Base-by-base conservation (phyloP, 2,329 filamentous ascomycete species). In the Paracoccidioides lutzii region DNA sequence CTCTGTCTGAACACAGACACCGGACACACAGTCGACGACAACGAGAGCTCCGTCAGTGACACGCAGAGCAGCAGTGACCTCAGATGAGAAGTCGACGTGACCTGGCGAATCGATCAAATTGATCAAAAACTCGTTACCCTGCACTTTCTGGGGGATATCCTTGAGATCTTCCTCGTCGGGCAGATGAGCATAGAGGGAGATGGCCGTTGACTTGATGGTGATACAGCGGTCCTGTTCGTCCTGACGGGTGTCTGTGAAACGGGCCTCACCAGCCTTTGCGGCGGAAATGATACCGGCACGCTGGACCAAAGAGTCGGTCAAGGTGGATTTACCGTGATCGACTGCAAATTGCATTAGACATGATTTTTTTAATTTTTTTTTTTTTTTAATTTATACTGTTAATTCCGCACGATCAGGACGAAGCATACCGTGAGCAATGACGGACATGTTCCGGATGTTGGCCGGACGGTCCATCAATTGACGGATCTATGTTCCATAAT, bases 31-130 rank as follows among this genome's bases (percentile, higher is more conserved):
- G 81, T 98, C 93, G 80, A 98, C 93, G 78, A 98, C 93, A 72
- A 98, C 93, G 66, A 98, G 88, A 70, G 93, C 93, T 88, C 93
- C 93, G 72, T 98, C 93, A 68, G 93, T 98, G 78, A 98, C 93
- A 89, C 93, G 93, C 72, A 98, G 91, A 74, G 93, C 93, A 74
- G 93, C 93, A 73, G 93, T 98, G 74, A 98, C 93, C 76, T 98
- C 93, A 65, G 93, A 98, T 44, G 93, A 98, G 86, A 98, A 98
- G 80, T 98, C 93, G 80, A 98, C 93, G 91, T 98, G 93, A 83
- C 93, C 93, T 62, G 93, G 93, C 59, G 93, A 98, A 79, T 98
- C 93, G 76, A 98, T 98, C 78, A 98, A 83, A 86, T 98, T 98
- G 85, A 98, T 94, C 81, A 98, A 82, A 87, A 98, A 98, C 75